Base-by-base conservation (phyloP, 169 alveolate genomes). In the Cryptosporidium viatorum region DNA sequence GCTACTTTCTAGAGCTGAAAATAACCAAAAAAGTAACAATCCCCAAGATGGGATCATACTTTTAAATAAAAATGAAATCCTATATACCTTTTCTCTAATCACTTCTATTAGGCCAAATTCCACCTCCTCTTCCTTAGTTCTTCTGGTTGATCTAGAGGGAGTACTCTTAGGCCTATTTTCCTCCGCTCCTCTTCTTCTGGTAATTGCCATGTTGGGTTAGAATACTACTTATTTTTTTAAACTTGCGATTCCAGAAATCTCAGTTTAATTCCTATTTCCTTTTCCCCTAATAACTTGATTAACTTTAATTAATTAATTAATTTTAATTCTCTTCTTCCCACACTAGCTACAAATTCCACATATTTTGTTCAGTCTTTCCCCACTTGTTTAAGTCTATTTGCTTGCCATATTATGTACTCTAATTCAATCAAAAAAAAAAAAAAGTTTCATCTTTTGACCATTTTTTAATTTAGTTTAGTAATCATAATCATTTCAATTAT, bases 141-240 rank as follows among this genome's bases (percentile, higher is more conserved):
- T 74, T 33, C 86, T 59, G 23, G 73, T 21, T 31, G 69, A 59
- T 65, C 75, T 62, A 26, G 59, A 80, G 68, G 89, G 55, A 48
- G 68, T 37, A 18, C 50, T 33, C 35, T 43, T 43, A 5, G 75
- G 39, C 23, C 62, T 80, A 23, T 14, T 59, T 21, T 80, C 75
- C 41, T 80, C 89, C 37, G 37, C 50, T 8, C 60, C 89, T 65
- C 68, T 80, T 65, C 89, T 80, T 80, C 89, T 80, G 33, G 89
- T 80, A 18, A 39, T 67, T n/a, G 89, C 33, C 89, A 80, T 80
- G 10, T 26, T 31, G 5, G 7, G 59, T 71, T 12, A 50, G 48
- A n/a, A 50, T 51, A 50, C 16, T 14, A 37, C 21, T 39, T 65
- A 65, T 9, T 16, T 65, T 14, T 65, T 35, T 26, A 55, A 21